Evolutionary conservation across 75 land plant genomes (phyloP), one percentile per base, ranked within the genome.

Genomic region (Larix kaempferi): DNA sequence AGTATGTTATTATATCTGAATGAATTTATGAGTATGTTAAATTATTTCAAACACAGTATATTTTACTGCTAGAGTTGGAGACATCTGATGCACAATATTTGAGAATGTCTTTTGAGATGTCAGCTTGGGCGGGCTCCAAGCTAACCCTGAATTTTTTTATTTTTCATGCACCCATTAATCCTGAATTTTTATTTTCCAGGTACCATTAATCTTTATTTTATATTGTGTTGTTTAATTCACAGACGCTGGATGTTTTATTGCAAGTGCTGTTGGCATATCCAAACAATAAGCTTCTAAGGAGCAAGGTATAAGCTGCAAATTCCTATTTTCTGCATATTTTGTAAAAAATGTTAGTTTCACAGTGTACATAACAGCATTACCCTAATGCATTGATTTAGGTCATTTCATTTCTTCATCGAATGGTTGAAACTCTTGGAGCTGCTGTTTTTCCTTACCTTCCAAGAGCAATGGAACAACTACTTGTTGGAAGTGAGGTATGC

Each of bases 391-490:
- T 27, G n/a, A 14, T 83, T 58, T 78, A 96, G 99, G 93, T 94
- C 22, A 86, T 86, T 57, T 96, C 99, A 16, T 96, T 94, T 82
- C 86, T 96, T 33, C 99, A 96, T 83, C 88, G 94, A n/a, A 96
- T 96, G 99, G 91, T 96, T 74, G 98, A 92, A 39, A 94, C 88
- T 22, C 78, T 96, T 77, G 99, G 99, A 56, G 77, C 93, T 66
- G 89, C 93, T 59, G 86, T 96, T 35, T 89, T 96, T 79, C 99
- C 99, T 37, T 87, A 82, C 71, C 93, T 96, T 57, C 97, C 98
- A 12, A 85, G 86, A 76, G 92, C 91, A 52, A 73, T 96, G 80
- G 93, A 86, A 75, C 94, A 94, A 71, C 82, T 96, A 79, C 90
- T 96, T 76, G 69, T 83, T 56, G 90, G 92, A 64, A 88, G 88